A percentile compares a stretch with the other conserved stretches of the same genome.
These are phyloP conservation scores for Termitomyces sp. DNA, from an alignment of 768 basidiomycete species.

Conservation along the genomic window DNA sequence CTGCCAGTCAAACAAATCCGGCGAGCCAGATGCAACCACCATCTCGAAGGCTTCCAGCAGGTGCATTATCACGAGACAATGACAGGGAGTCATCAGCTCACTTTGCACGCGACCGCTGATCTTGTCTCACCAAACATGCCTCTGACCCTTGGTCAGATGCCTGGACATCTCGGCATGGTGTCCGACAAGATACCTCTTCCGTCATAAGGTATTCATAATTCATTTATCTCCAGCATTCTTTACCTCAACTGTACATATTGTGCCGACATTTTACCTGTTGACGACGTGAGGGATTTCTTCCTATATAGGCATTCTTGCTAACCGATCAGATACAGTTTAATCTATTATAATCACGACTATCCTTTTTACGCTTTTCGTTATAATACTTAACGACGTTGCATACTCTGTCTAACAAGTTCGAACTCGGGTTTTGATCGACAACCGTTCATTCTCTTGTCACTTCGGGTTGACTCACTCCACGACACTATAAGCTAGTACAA, in stretches of 20 bases:
- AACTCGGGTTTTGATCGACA: background rate
- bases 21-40: constrained; percentile 28
- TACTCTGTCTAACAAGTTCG: background rate
- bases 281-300: constrained; percentile 3
- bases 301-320: background rate
- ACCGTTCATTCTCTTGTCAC: background rate
- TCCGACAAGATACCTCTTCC: constrained; percentile 1
- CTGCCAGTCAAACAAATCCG: constrained; percentile 23
- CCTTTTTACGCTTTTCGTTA: background rate
- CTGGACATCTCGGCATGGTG: constrained; percentile 1
- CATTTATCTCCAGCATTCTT: background rate
- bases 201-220: background rate
- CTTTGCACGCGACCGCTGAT: constrained; percentile 21
- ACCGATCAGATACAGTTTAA: constrained; percentile 3
- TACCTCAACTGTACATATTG: constrained; percentile 7
- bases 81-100: constrained; percentile 27
- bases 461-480: background rate
- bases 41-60: constrained; percentile 24
- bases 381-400: background rate
- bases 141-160: constrained; percentile 9
- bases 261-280: constrained; percentile 4
- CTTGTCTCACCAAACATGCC: background rate
- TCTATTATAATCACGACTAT: background rate
- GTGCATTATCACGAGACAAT: constrained; percentile 29
- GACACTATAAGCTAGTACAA: background rate